These are phyloP conservation scores for Byssochlamys sp. DNA, from an alignment of 2,329 filamentous ascomycete genomes.

Conservation along the genomic window DNA sequence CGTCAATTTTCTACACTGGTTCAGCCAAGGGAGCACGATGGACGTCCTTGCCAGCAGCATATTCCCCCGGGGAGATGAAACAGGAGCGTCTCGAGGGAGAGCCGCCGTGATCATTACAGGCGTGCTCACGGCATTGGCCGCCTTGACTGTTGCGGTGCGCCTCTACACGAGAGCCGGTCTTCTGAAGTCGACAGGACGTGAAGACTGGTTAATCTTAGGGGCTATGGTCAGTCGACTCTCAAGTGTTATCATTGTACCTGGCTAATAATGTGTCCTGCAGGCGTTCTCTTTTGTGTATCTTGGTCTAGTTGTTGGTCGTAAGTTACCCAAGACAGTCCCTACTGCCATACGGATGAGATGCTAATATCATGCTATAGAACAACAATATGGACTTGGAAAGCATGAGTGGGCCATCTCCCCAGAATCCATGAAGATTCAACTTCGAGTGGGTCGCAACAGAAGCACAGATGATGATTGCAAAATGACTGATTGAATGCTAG, in stretches of 20 bases:
- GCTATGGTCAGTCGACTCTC: conserved; percentile 13
- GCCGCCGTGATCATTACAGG: conserved; percentile 22
- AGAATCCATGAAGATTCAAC: conserved; percentile 12
- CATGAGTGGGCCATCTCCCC: conserved; percentile 13
- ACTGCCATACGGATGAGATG: neutral
- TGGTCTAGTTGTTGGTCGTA: conserved; percentile 19
- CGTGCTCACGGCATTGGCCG: conserved; percentile 18
- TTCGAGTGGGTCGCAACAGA: conserved; percentile 13
- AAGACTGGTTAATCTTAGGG: conserved; percentile 22
- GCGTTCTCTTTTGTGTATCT: conserved; percentile 19
- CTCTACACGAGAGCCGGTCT: conserved; percentile 19
- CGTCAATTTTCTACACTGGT: neutral
- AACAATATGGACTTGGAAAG: conserved; percentile 17
- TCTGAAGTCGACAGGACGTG: conserved; percentile 24
- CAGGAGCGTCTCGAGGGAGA: conserved; percentile 11
- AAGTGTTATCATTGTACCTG: neutral
- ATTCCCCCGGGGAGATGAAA: neutral
- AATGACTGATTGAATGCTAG: neutral
- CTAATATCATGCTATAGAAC: conserved; percentile 15
- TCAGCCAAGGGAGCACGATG: neutral
- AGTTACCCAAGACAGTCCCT: conserved; percentile 2
- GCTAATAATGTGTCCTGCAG: conserved; percentile 2
- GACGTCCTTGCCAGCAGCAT: neutral
- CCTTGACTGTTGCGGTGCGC: conserved; percentile 19
- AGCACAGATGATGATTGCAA: neutral